phyloP scores from a whole-genome alignment of 2,329 filamentous ascomycete species.

The Colletotrichum viniferum region DNA sequence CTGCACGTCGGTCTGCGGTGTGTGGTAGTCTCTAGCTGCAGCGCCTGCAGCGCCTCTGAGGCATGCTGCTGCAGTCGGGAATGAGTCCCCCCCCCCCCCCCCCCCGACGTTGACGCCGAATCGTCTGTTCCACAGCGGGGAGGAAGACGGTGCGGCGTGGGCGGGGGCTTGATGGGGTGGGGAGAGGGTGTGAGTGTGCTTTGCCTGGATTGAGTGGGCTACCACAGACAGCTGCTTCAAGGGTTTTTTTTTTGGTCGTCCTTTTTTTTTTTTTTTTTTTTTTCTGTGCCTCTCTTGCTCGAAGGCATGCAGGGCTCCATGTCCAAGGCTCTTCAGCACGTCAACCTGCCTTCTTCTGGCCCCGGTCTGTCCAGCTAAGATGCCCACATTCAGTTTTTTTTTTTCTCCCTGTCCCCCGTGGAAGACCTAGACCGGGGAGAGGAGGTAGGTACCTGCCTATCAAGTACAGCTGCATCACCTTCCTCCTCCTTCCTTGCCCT shows the following conservation, averaged over 20 bases:
- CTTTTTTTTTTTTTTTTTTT: not conserved
- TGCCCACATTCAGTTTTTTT: not conserved
- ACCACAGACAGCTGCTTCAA: not conserved
- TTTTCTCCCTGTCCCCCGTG: not conserved
- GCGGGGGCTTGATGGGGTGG: slow-evolving; percentile 1
- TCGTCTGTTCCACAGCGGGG: slow-evolving; percentile 17
- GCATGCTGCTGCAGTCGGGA: not conserved
- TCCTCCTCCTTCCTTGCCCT: not conserved
- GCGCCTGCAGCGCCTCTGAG: slow-evolving; percentile 12
- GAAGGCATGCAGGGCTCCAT: not conserved
- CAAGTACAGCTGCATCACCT: not conserved
- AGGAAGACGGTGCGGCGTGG: not conserved
- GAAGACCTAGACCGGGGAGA: not conserved
- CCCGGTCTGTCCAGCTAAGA: not conserved
- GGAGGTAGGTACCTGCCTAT: not conserved
- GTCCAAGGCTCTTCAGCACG: slow-evolving; percentile 2
- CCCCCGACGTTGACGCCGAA: slow-evolving; percentile 15
- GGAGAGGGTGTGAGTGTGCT: not conserved
- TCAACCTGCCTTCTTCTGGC: not conserved
- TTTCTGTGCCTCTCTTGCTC: not conserved
- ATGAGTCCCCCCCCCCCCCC: not conserved
- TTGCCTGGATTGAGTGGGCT: not conserved
- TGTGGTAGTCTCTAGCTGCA: not conserved
- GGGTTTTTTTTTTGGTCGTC: not conserved
- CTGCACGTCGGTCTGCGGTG: not conserved